Percentiles rank a stretch among this genome's conserved stretches.
These are phyloP conservation scores for Ganoderma meredithae DNA, from an alignment of 1,284 basidiomycete species.

Conservation along the genomic window DNA sequence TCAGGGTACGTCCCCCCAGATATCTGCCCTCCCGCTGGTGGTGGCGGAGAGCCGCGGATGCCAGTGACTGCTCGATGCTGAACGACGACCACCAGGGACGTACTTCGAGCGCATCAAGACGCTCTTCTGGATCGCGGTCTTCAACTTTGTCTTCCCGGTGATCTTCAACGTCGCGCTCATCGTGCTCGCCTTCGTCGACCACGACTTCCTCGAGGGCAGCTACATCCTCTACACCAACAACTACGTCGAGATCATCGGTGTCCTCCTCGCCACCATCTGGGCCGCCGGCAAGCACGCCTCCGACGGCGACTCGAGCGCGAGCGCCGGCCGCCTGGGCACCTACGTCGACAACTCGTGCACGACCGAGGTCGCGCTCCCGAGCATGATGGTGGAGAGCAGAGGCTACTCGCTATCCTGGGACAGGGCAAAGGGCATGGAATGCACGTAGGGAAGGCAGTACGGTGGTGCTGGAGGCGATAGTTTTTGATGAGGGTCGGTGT, in stretches of 20 bases:
- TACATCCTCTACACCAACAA: conserved; percentile 30
- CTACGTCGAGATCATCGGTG: conserved; percentile 33
- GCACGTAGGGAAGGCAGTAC: neutral
- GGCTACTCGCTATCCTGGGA: neutral
- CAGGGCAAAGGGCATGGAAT: neutral
- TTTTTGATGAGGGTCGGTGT: too few species aligned
- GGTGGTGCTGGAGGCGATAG: too few species aligned
- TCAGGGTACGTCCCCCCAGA: neutral
- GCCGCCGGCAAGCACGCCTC: neutral
- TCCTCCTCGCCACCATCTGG: conserved; percentile 20
- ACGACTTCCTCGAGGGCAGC: conserved; percentile 19
- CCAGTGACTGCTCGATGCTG: neutral
- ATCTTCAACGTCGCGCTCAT: conserved; percentile 39
- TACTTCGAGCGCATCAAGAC: conserved; percentile 15
- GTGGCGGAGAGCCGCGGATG: neutral
- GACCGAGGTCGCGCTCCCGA: neutral
- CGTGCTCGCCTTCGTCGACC: conserved; percentile 22
- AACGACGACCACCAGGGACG: neutral
- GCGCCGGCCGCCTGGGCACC: neutral
- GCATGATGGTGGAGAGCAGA: neutral
- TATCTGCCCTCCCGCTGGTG: neutral
- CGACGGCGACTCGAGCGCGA: neutral
- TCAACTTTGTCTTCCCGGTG: conserved; percentile 43
- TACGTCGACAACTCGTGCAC: neutral
- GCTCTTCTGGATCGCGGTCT: conserved; percentile 42